Conservation (phyloP, 176 grass and related monocot species). For the Carex littledalei region DNA sequence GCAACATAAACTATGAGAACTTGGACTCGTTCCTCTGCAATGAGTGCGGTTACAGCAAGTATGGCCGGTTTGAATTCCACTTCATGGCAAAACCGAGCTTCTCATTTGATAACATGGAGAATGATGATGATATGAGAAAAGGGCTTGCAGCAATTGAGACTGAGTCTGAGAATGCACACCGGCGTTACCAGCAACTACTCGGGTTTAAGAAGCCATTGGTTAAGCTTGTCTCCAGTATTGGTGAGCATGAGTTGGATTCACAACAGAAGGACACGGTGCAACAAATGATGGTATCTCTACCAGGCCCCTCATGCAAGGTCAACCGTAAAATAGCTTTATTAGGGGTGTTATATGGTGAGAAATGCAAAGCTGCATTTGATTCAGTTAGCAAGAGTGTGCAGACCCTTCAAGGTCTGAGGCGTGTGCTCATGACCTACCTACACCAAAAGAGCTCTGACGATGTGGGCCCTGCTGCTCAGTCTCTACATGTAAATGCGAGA, state of each 20-base stretch:
- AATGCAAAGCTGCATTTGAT: constrained; percentile 99
- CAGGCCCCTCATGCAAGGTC: constrained; percentile 93
- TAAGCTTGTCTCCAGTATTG: constrained; percentile 94
- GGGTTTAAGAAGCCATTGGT: constrained; percentile 97
- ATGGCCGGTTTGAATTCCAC: constrained; percentile 99
- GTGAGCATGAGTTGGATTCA: constrained; percentile 88
- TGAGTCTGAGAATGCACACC: constrained; percentile 97
- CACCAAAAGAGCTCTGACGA: constrained; percentile 76
- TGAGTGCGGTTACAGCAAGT: constrained; percentile 99
- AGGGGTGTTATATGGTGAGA: constrained; percentile 96
- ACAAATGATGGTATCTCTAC: constrained; percentile 99
- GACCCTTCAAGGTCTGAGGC: constrained; percentile 84
- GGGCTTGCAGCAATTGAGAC: constrained; percentile 90
- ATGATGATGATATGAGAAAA: constrained; percentile 97
- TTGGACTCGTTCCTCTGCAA: constrained; percentile 98
- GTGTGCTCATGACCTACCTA: constrained; percentile 82
- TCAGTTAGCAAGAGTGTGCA: constrained; percentile 97
- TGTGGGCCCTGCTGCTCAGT: constrained; percentile 34
- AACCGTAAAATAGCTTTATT: constrained; percentile 95
- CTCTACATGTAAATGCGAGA: constrained; percentile 47
- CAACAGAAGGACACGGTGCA: constrained; percentile 97
- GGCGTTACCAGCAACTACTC: constrained; percentile 92
- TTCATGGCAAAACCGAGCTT: constrained; percentile 99
- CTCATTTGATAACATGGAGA: constrained; percentile 98
- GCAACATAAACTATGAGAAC: constrained; percentile 99